Percentiles rank a stretch among this genome's conserved stretches.
phyloP scores from a whole-genome alignment of 306 rosid genomes.

The Heteromeles arbutifolia region DNA sequence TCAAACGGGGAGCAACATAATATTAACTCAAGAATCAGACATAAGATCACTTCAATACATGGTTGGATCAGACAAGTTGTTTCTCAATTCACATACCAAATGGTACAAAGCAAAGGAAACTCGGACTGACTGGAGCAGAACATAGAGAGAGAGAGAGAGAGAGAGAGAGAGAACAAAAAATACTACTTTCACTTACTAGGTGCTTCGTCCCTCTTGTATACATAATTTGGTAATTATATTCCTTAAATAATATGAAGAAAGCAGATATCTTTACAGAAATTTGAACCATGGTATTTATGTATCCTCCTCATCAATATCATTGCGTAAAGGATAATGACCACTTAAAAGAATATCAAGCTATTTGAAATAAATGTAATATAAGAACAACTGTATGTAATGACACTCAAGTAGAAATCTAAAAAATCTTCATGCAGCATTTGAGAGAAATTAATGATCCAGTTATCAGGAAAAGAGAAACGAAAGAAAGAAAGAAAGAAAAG shows the following conservation, averaged over 20 bases:
- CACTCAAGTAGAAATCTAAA: conserved; percentile 1
- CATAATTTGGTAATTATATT: neutral
- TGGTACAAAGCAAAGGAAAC: neutral
- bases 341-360: neutral
- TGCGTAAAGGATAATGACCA: neutral
- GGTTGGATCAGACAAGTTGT: neutral
- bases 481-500: neutral
- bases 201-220: neutral
- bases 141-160: neutral
- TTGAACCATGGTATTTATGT: neutral
- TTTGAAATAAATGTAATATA: neutral
- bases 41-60: neutral
- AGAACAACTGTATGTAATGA: neutral
- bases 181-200: neutral
- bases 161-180: neutral
- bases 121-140: neutral
- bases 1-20: too few relatives aligned
- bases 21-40: neutral
- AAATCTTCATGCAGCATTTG: conserved; percentile 7
- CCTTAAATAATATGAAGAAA: neutral
- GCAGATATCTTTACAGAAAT: neutral
- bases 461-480: conserved; percentile 4
- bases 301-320: neutral
- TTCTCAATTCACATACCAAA: neutral
- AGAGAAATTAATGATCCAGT: conserved; percentile 13